Conservation (phyloP, 495 filamentous ascomycete genomes). For the Aspergillus incahuasiensis region DNA sequence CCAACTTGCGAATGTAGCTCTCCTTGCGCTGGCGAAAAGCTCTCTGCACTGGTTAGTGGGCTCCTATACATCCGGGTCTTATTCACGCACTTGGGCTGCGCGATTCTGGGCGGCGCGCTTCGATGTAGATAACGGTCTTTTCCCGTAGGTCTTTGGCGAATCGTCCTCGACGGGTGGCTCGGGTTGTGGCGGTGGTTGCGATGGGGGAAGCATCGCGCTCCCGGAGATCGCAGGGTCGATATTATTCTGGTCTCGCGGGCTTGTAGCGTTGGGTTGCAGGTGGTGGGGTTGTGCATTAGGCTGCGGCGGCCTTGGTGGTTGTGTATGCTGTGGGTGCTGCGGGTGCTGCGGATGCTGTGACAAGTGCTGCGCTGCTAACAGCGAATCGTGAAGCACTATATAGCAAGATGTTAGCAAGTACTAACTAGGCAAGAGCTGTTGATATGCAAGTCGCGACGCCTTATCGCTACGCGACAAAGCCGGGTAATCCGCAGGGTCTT, state of each 20-base stretch:
- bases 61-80: not conserved
- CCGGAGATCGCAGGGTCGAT: conserved; percentile 53
- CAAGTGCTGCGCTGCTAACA: conserved; percentile 42
- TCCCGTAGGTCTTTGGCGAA: conserved; percentile 52
- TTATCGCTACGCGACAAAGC: not conserved
- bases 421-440: not conserved
- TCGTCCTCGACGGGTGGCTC: conserved; percentile 35
- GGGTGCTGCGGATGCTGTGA: conserved; percentile 38
- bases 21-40: conserved; percentile 98
- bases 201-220: conserved; percentile 35
- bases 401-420: conserved; percentile 18
- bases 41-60: conserved; percentile 52
- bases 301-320: conserved; percentile 35
- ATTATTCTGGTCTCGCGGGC: conserved; percentile 46
- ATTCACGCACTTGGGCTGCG: conserved; percentile 78
- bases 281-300: conserved; percentile 35
- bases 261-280: conserved; percentile 38
- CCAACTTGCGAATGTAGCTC: conserved; percentile 93
- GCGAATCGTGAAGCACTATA: conserved; percentile 51
- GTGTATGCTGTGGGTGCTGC: conserved; percentile 38
- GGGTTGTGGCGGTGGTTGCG: conserved; percentile 35
- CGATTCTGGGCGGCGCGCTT: conserved; percentile 96
- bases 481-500: not conserved
- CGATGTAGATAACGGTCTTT: conserved; percentile 87
- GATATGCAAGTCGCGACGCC: not conserved